Percentiles rank a stretch among this genome's conserved stretches.
Evolutionary conservation across 768 basidiomycete species (phyloP).

Genomic region (Agaricus sinodeliciosus): DNA sequence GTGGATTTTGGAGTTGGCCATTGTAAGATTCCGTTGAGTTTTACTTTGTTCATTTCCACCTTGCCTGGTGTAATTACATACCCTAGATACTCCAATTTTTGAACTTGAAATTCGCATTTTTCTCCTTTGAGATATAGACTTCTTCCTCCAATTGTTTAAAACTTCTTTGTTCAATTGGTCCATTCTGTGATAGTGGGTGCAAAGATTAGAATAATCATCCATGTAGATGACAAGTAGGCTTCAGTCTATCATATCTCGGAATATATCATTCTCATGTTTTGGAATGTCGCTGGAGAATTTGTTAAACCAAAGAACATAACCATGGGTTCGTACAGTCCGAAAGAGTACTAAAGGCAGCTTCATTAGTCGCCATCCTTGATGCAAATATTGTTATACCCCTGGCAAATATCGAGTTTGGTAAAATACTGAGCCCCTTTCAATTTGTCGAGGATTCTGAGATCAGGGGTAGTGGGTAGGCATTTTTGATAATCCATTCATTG

Average conservation of each 20-base stretch:
- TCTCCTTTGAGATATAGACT: conserved; percentile 4
- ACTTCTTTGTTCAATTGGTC: neutral
- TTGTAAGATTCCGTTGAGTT: too few relatives aligned
- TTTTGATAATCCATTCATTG: conserved; percentile 28
- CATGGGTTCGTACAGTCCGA: conserved; percentile 14
- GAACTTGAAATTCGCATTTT: conserved; percentile 5
- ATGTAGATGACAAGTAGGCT: conserved; percentile 30
- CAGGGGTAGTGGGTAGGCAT: conserved; percentile 29
- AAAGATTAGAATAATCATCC: too few relatives aligned
- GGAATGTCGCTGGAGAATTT: conserved; percentile 13
- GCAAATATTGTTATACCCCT: conserved; percentile 26
- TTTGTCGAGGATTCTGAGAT: conserved; percentile 20
- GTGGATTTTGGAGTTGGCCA: too few relatives aligned
- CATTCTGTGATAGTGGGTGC: neutral
- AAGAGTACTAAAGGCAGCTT: conserved; percentile 31
- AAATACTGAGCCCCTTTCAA: conserved; percentile 23
- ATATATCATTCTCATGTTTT: conserved; percentile 15
- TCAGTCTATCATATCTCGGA: conserved; percentile 14
- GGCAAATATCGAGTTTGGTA: conserved; percentile 16
- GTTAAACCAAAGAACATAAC: conserved; percentile 16
- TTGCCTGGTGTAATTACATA: too few relatives aligned
- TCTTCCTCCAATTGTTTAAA: neutral
- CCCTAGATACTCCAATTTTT: conserved; percentile 7
- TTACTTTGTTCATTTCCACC: too few relatives aligned
- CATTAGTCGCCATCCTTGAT: conserved; percentile 33